Base-by-base conservation (phyloP, 1,139 yeast species). In the Saccharomyces hybrid region DNA sequence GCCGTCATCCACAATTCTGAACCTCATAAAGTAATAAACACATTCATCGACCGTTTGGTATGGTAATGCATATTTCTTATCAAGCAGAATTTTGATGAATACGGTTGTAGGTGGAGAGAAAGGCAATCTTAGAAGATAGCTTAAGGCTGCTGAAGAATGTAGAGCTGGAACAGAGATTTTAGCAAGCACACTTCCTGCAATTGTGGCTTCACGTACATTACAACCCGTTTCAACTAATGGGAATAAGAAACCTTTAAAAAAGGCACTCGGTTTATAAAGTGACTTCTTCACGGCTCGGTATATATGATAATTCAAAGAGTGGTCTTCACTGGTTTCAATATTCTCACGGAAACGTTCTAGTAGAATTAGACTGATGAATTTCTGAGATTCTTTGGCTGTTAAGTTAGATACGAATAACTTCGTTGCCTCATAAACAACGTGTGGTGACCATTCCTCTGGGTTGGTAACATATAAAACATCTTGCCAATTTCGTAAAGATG, bases 361-460 rank as follows among this genome's bases (percentile, higher is more conserved):
- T 48, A 95, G 75, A 1, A 93, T 90, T 57, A 75, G 73, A 58
- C 81, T 84, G 54, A 93, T 82, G 68, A 89, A 93, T 64, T 81
- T 84, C 70, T 90, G 96, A 3, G 97, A 93, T 71, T 93, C 96
- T 60, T 82, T 81, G 11, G 98, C 88, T 56, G 83, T 83, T 68
- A 93, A 78, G 64, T 89, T 90, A 14, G 98, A 90, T 1, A 93
- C 96, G 71, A 95, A 91, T 51, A 93, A 75, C 70, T 90, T 88
- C 9, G 99, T 89, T 2, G 97, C 99, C 71, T 95, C 98, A 68
- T 86, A 93, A 1, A 87, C 84, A 2, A 95, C 96, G 68, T 91
- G 95, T n/a, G 97, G 93, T 5, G 98, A 88, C 99, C 99, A 93
- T 31, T 78, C 75, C 58, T 83, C 89, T 9, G 99, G 99, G 63